Percentiles rank a stretch among this genome's conserved stretches.
phyloP scores from a whole-genome alignment of 805 yeast species.

The Suhomyces pyralidae region DNA sequence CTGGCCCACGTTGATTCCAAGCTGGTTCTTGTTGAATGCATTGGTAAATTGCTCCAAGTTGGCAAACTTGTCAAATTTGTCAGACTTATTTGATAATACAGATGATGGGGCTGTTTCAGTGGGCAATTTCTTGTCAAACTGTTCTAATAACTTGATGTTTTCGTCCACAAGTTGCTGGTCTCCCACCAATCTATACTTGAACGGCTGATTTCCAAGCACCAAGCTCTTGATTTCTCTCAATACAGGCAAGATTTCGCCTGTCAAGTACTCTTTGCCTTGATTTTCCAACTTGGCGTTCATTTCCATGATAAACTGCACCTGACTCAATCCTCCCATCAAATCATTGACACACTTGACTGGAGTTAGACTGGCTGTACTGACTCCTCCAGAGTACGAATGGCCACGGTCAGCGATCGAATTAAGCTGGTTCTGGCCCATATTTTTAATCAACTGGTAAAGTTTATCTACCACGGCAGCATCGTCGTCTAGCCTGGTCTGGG shows the following conservation, averaged over 20 bases:
- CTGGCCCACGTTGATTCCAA: slow-evolving; percentile 11
- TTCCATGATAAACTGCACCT: slow-evolving; percentile 64
- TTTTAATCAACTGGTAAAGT: slow-evolving; percentile 67
- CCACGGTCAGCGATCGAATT: slow-evolving; percentile 84
- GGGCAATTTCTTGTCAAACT: slow-evolving; percentile 22
- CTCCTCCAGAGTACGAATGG: slow-evolving; percentile 73
- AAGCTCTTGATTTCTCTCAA: slow-evolving; percentile 49
- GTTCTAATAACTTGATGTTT: slow-evolving; percentile 34
- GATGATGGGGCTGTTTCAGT: neutral
- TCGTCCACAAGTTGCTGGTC: slow-evolving; percentile 39
- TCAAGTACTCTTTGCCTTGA: slow-evolving; percentile 32
- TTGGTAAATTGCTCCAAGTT: slow-evolving; percentile 11
- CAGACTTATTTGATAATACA: neutral
- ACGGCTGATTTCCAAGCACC: slow-evolving; percentile 34
- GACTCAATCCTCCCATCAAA: slow-evolving; percentile 68
- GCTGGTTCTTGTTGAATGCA: slow-evolving; percentile 12
- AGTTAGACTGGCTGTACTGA: slow-evolving; percentile 63
- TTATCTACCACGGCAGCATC: slow-evolving; percentile 49
- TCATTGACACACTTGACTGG: slow-evolving; percentile 61
- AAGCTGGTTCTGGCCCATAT: slow-evolving; percentile 71
- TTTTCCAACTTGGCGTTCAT: slow-evolving; percentile 49
- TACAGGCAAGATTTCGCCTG: slow-evolving; percentile 59
- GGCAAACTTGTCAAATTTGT: neutral
- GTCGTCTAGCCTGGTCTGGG: slow-evolving; percentile 64
- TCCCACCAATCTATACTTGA: slow-evolving; percentile 58